These are phyloP conservation scores for Oryza rufipogon DNA, from an alignment of 176 grass and related monocot genomes.

Conservation along the genomic window DNA sequence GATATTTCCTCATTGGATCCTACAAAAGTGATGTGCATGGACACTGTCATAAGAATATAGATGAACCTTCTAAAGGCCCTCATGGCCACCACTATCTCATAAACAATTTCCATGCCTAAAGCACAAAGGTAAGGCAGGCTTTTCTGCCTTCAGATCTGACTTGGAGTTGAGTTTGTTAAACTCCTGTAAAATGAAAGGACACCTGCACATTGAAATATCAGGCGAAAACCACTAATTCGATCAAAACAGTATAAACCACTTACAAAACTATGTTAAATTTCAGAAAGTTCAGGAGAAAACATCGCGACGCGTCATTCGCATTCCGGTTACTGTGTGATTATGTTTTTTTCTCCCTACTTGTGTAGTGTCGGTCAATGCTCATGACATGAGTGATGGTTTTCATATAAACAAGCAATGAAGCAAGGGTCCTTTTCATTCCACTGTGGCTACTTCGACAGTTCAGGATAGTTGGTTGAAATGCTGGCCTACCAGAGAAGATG, in stretches of 20 bases:
- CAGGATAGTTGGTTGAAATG: constrained; percentile 30
- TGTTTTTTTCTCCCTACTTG: constrained; percentile 12
- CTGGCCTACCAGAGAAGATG: constrained; percentile 15
- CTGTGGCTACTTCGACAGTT: constrained; percentile 19
- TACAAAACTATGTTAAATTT: background rate
- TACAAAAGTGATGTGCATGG: constrained; percentile 35
- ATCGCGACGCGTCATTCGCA: background rate
- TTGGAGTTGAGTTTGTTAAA: background rate
- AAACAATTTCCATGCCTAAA: constrained; percentile 33
- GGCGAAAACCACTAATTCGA: background rate
- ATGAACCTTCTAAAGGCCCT: constrained; percentile 39
- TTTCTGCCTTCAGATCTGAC: constrained; percentile 33
- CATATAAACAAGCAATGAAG: constrained; percentile 2
- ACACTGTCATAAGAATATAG: constrained; percentile 12
- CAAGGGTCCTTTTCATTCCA: constrained; percentile 42
- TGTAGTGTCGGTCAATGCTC: constrained; percentile 39
- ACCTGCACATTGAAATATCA: background rate
- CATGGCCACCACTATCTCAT: constrained; percentile 25
- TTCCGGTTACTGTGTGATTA: constrained; percentile 37
- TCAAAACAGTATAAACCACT: background rate
- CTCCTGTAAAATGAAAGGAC: constrained; percentile 29
- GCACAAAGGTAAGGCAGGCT: constrained; percentile 18
- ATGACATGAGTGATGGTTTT: constrained; percentile 17
- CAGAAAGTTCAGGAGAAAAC: background rate
- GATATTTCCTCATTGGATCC: constrained; percentile 25